Evolutionary conservation across 352 stramenopile species (phyloP).

Genomic region (Pythium monospermum): DNA sequence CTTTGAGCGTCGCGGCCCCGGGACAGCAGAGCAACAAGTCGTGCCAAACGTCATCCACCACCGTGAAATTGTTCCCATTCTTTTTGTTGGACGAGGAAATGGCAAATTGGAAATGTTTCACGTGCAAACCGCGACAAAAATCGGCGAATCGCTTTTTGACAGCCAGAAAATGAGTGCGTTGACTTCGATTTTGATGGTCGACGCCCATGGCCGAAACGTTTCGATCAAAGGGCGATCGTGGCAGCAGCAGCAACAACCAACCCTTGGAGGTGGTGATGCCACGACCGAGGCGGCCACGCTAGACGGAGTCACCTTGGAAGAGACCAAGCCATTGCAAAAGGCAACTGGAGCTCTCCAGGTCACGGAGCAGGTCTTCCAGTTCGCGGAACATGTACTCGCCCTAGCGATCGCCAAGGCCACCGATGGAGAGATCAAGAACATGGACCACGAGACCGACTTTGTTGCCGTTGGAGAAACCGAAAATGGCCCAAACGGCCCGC

Average conservation of each 20-base stretch:
- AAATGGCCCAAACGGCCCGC: neutral
- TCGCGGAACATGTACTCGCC: conserved; percentile 11
- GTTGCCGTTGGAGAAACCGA: neutral
- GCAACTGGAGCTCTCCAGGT: neutral
- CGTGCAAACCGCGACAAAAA: conserved; percentile 58
- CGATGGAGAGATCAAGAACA: conserved; percentile 5
- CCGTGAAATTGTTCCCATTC: conserved; percentile 47
- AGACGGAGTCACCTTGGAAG: neutral
- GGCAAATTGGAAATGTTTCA: conserved; percentile 76
- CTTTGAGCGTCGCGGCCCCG: conserved; percentile 2
- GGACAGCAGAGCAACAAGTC: too few relatives aligned
- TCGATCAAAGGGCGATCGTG: conserved; percentile 38
- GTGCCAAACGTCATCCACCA: conserved; percentile 28
- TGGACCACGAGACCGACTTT: neutral
- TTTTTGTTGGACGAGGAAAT: conserved; percentile 67
- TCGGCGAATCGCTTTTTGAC: conserved; percentile 58
- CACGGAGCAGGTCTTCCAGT: conserved; percentile 4
- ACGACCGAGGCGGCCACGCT: neutral
- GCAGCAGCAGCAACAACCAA: neutral
- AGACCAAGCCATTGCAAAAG: too few relatives aligned
- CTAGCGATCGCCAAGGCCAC: conserved; percentile 6
- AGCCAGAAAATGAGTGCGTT: conserved; percentile 29
- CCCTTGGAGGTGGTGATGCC: neutral
- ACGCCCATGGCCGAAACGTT: conserved; percentile 37
- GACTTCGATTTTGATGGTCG: conserved; percentile 64